phyloP scores from a whole-genome alignment of 169 alveolate genomes.

The Eimeria zaria region DNA sequence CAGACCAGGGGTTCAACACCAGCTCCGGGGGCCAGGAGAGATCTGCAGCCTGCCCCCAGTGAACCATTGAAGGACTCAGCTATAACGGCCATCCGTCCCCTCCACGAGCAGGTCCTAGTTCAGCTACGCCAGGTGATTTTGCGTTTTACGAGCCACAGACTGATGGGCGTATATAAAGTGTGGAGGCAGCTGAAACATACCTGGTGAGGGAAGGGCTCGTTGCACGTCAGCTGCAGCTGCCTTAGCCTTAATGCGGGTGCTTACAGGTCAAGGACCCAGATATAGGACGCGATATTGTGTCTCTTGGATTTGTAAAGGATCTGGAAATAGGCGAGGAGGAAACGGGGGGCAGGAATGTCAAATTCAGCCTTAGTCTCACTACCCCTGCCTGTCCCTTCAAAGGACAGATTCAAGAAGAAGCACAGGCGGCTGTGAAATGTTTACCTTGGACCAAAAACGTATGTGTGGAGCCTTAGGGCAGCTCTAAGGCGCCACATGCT shows the following conservation, averaged over 20 bases:
- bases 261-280: conserved; percentile 91
- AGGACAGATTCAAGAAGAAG: conserved; percentile 86
- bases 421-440: conserved; percentile 40
- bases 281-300: conserved; percentile 90
- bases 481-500: conserved; percentile 51
- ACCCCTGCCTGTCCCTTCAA: conserved; percentile 94
- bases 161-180: not conserved
- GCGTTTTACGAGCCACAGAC: not conserved
- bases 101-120: conserved; percentile 41
- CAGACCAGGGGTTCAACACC: not conserved
- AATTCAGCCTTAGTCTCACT: conserved; percentile 89
- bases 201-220: not conserved
- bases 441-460: conserved; percentile 89
- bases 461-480: conserved; percentile 67
- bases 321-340: conserved; percentile 86
- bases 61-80: not conserved
- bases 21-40: not conserved
- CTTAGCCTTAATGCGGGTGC: not conserved
- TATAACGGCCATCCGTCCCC: not conserved
- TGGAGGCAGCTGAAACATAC: not conserved
- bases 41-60: not conserved
- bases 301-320: conserved; percentile 89
- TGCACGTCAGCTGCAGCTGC: not conserved
- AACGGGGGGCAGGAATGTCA: conserved; percentile 82
- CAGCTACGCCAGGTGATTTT: conserved; percentile 55